Conservation (phyloP, 768 basidiomycete species). For the Rhizopogon vinicolor region DNA sequence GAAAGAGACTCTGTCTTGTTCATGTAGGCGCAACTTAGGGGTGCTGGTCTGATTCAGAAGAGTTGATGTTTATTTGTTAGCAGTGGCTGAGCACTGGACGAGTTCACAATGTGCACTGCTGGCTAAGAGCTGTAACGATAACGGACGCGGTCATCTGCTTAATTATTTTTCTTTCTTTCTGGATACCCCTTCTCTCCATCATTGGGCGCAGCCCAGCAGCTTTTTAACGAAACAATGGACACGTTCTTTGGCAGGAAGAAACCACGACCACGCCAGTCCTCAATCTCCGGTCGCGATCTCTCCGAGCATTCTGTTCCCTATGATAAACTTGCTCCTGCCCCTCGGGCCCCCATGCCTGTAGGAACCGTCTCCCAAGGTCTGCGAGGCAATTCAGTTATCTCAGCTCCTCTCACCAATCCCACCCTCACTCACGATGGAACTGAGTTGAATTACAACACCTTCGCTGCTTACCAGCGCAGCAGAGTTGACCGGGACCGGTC, state of each 20-base stretch:
- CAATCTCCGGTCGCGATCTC: slow-evolving; percentile 56
- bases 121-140: too few species aligned
- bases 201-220: background rate
- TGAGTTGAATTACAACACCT: slow-evolving; percentile 53
- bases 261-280: slow-evolving; percentile 53
- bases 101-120: too few species aligned
- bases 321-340: slow-evolving; percentile 55
- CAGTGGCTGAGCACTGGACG: too few species aligned
- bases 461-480: slow-evolving; percentile 40
- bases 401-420: slow-evolving; percentile 82
- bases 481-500: slow-evolving; percentile 52
- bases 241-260: slow-evolving; percentile 64
- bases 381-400: slow-evolving; percentile 49
- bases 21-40: too few species aligned
- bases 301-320: slow-evolving; percentile 68
- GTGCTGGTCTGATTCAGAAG: too few species aligned
- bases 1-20: background rate
- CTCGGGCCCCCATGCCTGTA: slow-evolving; percentile 57
- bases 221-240: slow-evolving; percentile 41
- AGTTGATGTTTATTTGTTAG: background rate
- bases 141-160: background rate
- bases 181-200: background rate
- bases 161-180: background rate
- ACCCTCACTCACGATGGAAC: slow-evolving; percentile 68
- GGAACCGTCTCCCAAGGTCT: slow-evolving; percentile 51